Percentiles rank a stretch among this genome's conserved stretches.
phyloP scores from a whole-genome alignment of 2,329 filamentous ascomycete genomes.

The Chalaropsis ovoidea region DNA sequence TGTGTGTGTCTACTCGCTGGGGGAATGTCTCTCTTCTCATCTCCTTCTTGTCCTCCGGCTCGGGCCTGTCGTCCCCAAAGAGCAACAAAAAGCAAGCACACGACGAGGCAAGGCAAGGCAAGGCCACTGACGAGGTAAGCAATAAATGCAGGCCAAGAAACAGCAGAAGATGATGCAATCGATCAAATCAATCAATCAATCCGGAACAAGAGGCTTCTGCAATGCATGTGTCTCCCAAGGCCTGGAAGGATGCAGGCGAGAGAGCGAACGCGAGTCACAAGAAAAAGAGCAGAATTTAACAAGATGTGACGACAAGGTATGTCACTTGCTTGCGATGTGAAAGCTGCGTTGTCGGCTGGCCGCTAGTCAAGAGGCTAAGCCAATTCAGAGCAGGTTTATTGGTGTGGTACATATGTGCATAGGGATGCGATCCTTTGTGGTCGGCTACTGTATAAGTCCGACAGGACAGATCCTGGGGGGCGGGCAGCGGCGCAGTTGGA shows the following conservation, averaged over 20 bases:
- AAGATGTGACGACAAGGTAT: background rate
- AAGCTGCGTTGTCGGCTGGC: background rate
- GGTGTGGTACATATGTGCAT: background rate
- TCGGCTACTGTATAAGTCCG: background rate
- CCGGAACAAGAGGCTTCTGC: too few relatives aligned
- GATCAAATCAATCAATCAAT: background rate
- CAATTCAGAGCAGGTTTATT: background rate
- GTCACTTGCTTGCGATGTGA: background rate
- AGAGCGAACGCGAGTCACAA: background rate
- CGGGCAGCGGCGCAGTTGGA: too few relatives aligned
- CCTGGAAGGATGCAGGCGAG: too few relatives aligned
- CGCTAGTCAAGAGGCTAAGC: constrained; percentile 1
- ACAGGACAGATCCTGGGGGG: background rate
- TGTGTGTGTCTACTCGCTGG: background rate
- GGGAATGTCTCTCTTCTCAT: background rate
- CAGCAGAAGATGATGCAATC: background rate
- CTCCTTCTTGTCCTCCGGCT: background rate
- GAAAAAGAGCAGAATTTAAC: background rate
- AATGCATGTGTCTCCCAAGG: background rate
- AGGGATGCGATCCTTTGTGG: background rate
- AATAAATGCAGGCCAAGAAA: background rate
- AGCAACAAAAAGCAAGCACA: background rate
- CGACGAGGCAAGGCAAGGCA: background rate
- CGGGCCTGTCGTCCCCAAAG: background rate
- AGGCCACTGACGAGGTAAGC: background rate